phyloP scores from a whole-genome alignment of 768 basidiomycete species.

The Holtermanniella nyarrowii region DNA sequence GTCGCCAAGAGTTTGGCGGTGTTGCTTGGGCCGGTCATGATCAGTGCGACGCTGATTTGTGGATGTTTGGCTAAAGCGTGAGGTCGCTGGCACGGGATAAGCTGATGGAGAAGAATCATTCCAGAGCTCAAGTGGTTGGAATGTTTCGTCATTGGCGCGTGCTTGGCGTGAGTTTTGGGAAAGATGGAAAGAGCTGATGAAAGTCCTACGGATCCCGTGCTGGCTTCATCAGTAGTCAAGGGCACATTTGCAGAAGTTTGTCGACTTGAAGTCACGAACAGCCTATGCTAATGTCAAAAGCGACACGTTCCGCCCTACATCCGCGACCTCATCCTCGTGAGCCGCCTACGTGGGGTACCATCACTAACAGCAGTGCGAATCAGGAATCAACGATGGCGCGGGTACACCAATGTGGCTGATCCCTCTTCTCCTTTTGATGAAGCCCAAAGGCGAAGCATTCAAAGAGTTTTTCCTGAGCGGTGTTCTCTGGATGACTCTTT shows the following conservation, averaged over 20 bases:
- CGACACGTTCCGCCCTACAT: slow-evolving; percentile 22
- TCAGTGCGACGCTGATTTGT: slow-evolving; percentile 2
- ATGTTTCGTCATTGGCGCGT: slow-evolving; percentile 12
- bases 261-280: neutral
- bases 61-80: slow-evolving; percentile 13
- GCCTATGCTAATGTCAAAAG: neutral
- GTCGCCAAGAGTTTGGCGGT: slow-evolving; percentile 6
- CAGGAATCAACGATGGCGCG: slow-evolving; percentile 21
- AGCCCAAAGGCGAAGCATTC: neutral
- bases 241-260: slow-evolving; percentile 14
- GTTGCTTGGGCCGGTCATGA: slow-evolving; percentile 15
- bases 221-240: slow-evolving; percentile 20
- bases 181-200: no score
- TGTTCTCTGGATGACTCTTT: slow-evolving; percentile 10
- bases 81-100: neutral
- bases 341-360: neutral
- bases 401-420: slow-evolving; percentile 14
- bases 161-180: slow-evolving; percentile 15
- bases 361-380: slow-evolving; percentile 6
- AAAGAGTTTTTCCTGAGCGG: slow-evolving; percentile 12
- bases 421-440: slow-evolving; percentile 9
- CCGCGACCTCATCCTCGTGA: slow-evolving; percentile 12
- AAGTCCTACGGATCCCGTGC: slow-evolving; percentile 18
- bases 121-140: slow-evolving; percentile 14
- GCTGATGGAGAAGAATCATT: slow-evolving; percentile 1